Conservation (phyloP, 2,329 filamentous ascomycete species). For the Mycosphaerella sp. region DNA sequence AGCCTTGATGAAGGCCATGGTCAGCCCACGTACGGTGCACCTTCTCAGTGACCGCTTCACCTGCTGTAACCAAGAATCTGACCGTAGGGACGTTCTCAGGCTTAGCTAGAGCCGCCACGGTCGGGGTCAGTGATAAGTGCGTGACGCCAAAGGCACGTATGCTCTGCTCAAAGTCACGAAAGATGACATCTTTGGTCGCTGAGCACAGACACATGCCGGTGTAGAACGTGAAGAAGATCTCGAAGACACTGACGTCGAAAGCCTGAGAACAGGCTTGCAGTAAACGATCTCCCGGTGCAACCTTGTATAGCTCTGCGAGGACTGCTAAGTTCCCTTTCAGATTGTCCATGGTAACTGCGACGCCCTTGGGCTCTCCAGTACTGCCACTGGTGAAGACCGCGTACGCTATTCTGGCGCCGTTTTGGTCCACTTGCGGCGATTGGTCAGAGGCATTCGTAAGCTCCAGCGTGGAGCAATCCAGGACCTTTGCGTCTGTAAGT, state of each 20-base stretch:
- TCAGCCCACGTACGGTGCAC: slow-evolving; percentile 65
- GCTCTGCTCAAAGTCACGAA: slow-evolving; percentile 61
- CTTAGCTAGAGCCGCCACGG: slow-evolving; percentile 68
- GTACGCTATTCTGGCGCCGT: slow-evolving; percentile 55
- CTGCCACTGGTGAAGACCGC: slow-evolving; percentile 79
- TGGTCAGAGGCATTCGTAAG: slow-evolving; percentile 34
- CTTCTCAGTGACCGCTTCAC: slow-evolving; percentile 68
- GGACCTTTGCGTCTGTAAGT: slow-evolving; percentile 5
- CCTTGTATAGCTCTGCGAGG: slow-evolving; percentile 61
- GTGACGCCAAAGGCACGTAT: slow-evolving; percentile 62
- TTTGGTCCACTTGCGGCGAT: slow-evolving; percentile 27
- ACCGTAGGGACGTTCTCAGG: slow-evolving; percentile 64
- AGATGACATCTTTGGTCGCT: slow-evolving; percentile 65
- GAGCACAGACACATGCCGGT: slow-evolving; percentile 73
- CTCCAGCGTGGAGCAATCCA: slow-evolving; percentile 32
- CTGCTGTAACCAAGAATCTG: slow-evolving; percentile 70
- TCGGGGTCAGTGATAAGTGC: slow-evolving; percentile 79
- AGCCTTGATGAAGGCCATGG: slow-evolving; percentile 66
- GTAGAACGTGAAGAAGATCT: slow-evolving; percentile 80
- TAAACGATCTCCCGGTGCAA: slow-evolving; percentile 49
- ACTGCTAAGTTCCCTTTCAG: slow-evolving; percentile 68
- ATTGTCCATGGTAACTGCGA: slow-evolving; percentile 69
- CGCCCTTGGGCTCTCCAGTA: slow-evolving; percentile 72
- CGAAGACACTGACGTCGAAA: slow-evolving; percentile 83
- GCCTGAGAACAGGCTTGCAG: slow-evolving; percentile 78